Evolutionary conservation across 176 grass and related monocot genomes (phyloP).

Genomic region (Carex littledalei): DNA sequence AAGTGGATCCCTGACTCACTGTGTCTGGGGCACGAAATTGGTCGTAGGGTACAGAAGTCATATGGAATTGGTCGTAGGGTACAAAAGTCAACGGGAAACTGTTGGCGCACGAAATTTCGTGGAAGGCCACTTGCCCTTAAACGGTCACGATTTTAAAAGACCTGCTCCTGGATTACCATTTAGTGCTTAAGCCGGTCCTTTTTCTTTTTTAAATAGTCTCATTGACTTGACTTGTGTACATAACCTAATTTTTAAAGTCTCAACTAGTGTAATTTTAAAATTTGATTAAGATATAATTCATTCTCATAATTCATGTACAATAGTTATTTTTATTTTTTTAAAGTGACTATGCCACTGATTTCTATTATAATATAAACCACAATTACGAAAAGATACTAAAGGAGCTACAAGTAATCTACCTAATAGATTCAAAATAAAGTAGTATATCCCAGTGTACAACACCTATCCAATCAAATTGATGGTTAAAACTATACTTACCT

Average conservation of each 20-base stretch:
- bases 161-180: background rate
- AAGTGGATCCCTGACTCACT: background rate
- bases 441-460: too few relatives aligned
- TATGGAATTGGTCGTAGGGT: background rate
- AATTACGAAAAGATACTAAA: too few relatives aligned
- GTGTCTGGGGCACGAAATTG: background rate
- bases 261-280: background rate
- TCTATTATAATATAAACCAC: too few relatives aligned
- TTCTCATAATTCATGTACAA: background rate
- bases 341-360: too few relatives aligned
- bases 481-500: too few relatives aligned
- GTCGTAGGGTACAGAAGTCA: background rate
- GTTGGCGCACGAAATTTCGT: constrained; percentile 6
- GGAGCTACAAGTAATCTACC: too few relatives aligned
- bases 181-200: background rate
- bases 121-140: background rate
- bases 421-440: too few relatives aligned
- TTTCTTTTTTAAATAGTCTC: background rate
- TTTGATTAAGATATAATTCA: background rate
- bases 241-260: background rate
- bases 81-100: background rate
- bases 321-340: background rate
- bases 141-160: background rate
- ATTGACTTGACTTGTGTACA: background rate
- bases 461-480: too few relatives aligned